phyloP scores from a whole-genome alignment of 768 basidiomycete species.

The Lactarius trivialis region DNA sequence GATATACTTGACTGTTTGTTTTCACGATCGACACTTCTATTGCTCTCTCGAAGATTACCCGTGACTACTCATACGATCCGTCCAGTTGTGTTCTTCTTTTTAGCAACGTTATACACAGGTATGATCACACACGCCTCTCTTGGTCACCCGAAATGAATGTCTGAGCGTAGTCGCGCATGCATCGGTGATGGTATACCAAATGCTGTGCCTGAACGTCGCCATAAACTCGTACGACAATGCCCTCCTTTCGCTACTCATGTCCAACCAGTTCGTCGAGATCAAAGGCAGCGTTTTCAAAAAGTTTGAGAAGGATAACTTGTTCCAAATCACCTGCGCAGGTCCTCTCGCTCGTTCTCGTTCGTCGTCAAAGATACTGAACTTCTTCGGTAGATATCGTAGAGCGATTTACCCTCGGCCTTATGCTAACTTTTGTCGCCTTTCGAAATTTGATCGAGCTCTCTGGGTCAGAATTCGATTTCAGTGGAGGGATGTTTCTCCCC shows the following conservation, averaged over 20 bases:
- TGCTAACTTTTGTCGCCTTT: constrained; percentile 87
- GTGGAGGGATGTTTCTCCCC: constrained; percentile 64
- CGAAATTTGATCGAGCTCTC: constrained; percentile 93
- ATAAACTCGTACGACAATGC: constrained; percentile 98
- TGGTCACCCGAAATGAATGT: not conserved
- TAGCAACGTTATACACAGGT: constrained; percentile 84
- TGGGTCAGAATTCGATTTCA: constrained; percentile 80
- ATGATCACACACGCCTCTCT: constrained; percentile 24
- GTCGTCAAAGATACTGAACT: not conserved
- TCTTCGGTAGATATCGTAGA: constrained; percentile 81
- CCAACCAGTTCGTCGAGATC: constrained; percentile 99
- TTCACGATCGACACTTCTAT: constrained; percentile 82
- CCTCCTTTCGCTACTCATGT: constrained; percentile 86
- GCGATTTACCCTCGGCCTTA: constrained; percentile 84
- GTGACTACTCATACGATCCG: constrained; percentile 62
- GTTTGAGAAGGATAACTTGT: constrained; percentile 97
- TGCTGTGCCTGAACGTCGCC: constrained; percentile 92
- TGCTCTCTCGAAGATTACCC: constrained; percentile 54
- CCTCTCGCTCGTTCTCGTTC: not conserved
- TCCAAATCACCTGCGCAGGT: constrained; percentile 98
- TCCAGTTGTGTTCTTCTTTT: constrained; percentile 75
- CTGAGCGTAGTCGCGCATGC: constrained; percentile 68
- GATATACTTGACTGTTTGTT: constrained; percentile 96
- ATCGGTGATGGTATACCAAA: constrained; percentile 93
- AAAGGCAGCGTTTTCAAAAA: constrained; percentile 99